phyloP scores from a whole-genome alignment of 345 rosid genomes.

The Eucalyptus grandis region DNA sequence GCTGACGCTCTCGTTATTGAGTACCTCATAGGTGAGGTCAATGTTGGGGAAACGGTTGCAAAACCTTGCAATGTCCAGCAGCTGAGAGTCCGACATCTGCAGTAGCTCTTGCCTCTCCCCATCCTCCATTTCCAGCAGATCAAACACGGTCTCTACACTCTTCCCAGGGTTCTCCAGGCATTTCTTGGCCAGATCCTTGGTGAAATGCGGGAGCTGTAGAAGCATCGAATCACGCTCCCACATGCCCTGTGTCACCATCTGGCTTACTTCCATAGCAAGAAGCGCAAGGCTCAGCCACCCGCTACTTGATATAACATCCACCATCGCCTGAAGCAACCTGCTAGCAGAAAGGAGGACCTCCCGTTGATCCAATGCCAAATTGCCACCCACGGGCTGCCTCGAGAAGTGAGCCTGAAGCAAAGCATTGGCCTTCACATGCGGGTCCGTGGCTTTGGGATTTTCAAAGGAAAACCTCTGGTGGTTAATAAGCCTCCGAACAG shows the following conservation, averaged over 20 bases:
- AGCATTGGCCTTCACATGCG: conserved; percentile 84
- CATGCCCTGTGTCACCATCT: conserved; percentile 94
- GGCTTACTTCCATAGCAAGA: conserved; percentile 86
- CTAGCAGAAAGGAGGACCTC: conserved; percentile 68
- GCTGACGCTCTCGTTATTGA: conserved; percentile 35
- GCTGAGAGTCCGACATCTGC: conserved; percentile 50
- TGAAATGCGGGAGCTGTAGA: conserved; percentile 86
- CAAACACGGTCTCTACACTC: conserved; percentile 68
- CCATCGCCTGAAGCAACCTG: conserved; percentile 84
- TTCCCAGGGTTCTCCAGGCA: conserved; percentile 80
- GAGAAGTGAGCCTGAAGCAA: conserved; percentile 95
- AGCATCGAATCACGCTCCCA: conserved; percentile 97
- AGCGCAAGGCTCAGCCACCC: conserved; percentile 93
- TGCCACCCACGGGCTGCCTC: conserved; percentile 65
- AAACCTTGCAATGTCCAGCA: conserved; percentile 73
- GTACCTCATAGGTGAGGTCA: conserved; percentile 56
- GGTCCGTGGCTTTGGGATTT: conserved; percentile 60
- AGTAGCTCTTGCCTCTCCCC: conserved; percentile 69
- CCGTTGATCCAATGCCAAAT: conserved; percentile 65
- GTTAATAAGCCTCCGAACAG: conserved; percentile 58
- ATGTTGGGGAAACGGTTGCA: conserved; percentile 88
- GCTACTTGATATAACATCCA: conserved; percentile 81
- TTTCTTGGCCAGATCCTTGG: conserved; percentile 66
- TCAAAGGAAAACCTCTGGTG: conserved; percentile 93
- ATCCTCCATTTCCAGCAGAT: conserved; percentile 90